phyloP scores from a whole-genome alignment of 192 early-diverging fungal genomes.

The Pecoramyces ruminantium region DNA sequence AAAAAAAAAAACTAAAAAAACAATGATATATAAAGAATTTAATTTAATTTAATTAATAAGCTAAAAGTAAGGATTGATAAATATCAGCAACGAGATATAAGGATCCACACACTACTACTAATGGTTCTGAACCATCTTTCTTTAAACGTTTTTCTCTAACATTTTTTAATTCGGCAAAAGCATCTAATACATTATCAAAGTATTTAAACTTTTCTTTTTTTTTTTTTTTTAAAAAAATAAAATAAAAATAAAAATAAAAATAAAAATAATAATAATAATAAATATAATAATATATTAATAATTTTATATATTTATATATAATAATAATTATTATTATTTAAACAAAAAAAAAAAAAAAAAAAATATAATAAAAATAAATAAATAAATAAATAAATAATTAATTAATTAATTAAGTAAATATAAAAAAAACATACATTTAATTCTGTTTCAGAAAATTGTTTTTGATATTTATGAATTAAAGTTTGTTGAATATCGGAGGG shows the following conservation, averaged over 20 bases:
- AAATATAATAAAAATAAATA: background rate
- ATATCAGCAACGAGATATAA: slow-evolving; percentile 75
- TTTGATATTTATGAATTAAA: slow-evolving; percentile 11
- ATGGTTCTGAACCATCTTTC: background rate
- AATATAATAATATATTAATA: too few species aligned
- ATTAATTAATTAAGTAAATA: too few species aligned
- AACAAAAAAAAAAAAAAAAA: too few species aligned
- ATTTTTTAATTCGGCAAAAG: slow-evolving; percentile 4
- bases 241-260: background rate
- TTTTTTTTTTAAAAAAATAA: slow-evolving; percentile 1
- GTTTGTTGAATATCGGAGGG: slow-evolving; percentile 7
- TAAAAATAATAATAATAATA: too few species aligned
- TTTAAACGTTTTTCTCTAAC: slow-evolving; percentile 1
- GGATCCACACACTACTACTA: slow-evolving; percentile 68
- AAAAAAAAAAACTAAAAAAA: too few species aligned
- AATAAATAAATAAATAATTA: slow-evolving; percentile 1
- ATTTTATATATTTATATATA: too few species aligned
- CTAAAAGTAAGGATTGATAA: slow-evolving; percentile 15
- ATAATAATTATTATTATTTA: too few species aligned
- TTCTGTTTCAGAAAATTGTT: background rate
- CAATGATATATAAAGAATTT: too few species aligned
- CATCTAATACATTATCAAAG: slow-evolving; percentile 18
- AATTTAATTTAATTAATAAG: background rate
- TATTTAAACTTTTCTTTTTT: slow-evolving; percentile 8
- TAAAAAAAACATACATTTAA: background rate